Evolutionary conservation across 306 rosid genomes (phyloP).

Genomic region (Gynostemma pentaphyllum): DNA sequence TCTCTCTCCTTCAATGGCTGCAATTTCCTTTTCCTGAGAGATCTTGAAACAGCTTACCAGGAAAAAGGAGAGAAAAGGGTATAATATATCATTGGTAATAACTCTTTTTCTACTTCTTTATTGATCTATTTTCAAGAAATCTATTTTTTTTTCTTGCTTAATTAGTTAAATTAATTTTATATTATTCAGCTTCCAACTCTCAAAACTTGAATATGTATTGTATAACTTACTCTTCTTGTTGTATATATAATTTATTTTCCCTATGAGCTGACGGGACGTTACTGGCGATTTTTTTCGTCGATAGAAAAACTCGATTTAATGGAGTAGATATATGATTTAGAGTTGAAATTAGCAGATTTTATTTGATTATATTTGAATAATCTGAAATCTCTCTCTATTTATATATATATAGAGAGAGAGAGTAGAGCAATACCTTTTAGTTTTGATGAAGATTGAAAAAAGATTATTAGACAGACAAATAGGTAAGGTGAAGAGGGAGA

Average conservation of each 20-base stretch:
- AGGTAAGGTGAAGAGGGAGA: slow-evolving; percentile 11
- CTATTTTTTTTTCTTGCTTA: neutral
- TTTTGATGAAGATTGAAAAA: neutral
- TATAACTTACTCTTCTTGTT: no score
- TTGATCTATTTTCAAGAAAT: neutral
- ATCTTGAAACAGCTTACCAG: slow-evolving; percentile 8
- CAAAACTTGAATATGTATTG: no score
- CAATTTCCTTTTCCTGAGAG: slow-evolving; percentile 27
- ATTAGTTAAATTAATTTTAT: neutral
- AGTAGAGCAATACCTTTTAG: neutral
- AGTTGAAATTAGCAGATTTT: no score
- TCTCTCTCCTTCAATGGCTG: slow-evolving; percentile 27
- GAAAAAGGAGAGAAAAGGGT: neutral
- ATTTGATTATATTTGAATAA: no score
- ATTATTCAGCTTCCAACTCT: neutral
- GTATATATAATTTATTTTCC: no score
- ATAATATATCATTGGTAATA: slow-evolving; percentile 1
- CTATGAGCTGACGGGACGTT: no score
- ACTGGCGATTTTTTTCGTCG: no score
- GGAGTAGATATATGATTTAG: no score
- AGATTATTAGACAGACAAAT: slow-evolving; percentile 5
- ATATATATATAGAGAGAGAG: no score
- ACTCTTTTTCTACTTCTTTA: neutral
- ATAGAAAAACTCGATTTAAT: no score
- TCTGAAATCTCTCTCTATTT: no score